These are phyloP conservation scores for Arthrobotrys pseudoclavata DNA, from an alignment of 2,329 filamentous ascomycete species.

Conservation along the genomic window DNA sequence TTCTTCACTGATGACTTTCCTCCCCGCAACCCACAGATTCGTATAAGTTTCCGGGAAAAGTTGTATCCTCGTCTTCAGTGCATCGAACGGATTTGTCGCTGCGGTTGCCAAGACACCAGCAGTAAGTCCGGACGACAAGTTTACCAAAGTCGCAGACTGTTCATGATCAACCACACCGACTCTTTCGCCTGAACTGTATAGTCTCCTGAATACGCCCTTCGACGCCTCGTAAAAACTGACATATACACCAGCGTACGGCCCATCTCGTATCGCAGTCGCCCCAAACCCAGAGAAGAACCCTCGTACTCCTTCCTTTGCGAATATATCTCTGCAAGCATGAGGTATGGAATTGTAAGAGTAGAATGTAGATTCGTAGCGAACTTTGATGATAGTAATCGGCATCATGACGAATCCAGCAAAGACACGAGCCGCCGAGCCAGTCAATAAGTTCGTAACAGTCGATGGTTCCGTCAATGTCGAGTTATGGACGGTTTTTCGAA, in stretches of 20 bases:
- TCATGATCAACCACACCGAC: conserved; percentile 41
- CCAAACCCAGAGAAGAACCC: conserved; percentile 96
- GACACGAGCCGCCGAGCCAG: conserved; percentile 85
- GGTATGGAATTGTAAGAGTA: conserved; percentile 85
- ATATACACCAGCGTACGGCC: conserved; percentile 96
- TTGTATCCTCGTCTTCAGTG: conserved; percentile 94
- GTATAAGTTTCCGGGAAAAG: conserved; percentile 84
- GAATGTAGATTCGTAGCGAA: conserved; percentile 89
- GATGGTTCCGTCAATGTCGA: conserved; percentile 71
- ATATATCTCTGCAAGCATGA: conserved; percentile 80
- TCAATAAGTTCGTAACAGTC: conserved; percentile 84
- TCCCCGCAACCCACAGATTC: conserved; percentile 83
- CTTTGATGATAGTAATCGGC: conserved; percentile 96
- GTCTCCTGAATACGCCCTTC: conserved; percentile 74
- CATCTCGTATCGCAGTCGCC: conserved; percentile 91
- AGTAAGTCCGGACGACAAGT: conserved; percentile 84
- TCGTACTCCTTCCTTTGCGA: conserved; percentile 77
- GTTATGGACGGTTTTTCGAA: conserved; percentile 75
- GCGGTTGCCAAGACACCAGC: conserved; percentile 87
- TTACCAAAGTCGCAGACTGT: conserved; percentile 75
- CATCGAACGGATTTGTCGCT: conserved; percentile 96
- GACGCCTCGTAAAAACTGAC: conserved; percentile 92
- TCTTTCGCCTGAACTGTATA: conserved; percentile 61
- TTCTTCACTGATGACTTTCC: conserved; percentile 84
- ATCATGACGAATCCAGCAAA: conserved; percentile 92